phyloP scores from a whole-genome alignment of 306 rosid genomes.

The Vigna mungo region DNA sequence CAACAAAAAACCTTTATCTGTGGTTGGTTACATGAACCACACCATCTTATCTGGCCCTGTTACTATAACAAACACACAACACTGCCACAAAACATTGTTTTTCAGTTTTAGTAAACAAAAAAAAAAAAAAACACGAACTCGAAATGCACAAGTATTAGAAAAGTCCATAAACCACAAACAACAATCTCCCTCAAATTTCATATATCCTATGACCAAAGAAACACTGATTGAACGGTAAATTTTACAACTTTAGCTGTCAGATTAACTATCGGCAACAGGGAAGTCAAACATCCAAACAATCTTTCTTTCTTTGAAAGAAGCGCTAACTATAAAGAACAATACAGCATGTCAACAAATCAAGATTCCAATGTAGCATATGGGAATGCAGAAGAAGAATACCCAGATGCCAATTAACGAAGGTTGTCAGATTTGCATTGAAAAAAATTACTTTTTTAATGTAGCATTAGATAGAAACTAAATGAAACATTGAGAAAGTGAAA shows the following conservation, averaged over 20 bases:
- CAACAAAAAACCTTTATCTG: not conserved
- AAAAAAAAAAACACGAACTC: not conserved
- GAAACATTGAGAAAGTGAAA: too few species aligned
- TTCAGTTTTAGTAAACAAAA: not conserved
- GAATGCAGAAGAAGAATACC: not conserved
- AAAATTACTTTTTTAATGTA: not conserved
- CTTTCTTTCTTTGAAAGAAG: not conserved
- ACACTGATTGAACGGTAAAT: not conserved
- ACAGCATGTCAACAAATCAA: not conserved
- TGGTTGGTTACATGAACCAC: not conserved
- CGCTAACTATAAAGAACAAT: conserved; percentile 3
- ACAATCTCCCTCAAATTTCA: not conserved
- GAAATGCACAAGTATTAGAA: not conserved
- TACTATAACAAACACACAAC: not conserved
- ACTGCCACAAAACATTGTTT: not conserved
- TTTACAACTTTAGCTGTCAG: not conserved
- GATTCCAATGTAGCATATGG: not conserved
- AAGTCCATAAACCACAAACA: not conserved
- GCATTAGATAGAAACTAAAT: not conserved
- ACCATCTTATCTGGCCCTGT: not conserved
- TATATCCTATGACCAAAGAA: not conserved
- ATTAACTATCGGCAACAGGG: not conserved
- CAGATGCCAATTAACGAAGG: not conserved
- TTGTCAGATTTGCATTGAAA: not conserved
- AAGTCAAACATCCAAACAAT: not conserved